Conservation (phyloP, 495 filamentous ascomycete genomes). For the Geoglossum glabrum region DNA sequence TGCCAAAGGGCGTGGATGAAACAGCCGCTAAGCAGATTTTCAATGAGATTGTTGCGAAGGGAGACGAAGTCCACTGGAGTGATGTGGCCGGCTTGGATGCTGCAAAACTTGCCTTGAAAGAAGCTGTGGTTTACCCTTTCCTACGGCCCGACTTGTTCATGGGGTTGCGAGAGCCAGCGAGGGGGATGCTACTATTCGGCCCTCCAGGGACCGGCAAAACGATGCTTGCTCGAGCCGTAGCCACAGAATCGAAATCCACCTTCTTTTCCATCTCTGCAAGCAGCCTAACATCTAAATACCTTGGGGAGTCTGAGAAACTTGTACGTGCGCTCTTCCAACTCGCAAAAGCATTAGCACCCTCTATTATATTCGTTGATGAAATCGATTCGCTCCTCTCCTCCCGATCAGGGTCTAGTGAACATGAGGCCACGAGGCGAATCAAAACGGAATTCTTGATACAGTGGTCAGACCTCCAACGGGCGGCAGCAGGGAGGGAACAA, state of each 20-base stretch:
- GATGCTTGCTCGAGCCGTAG: constrained; percentile 89
- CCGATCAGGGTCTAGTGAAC: constrained; percentile 62
- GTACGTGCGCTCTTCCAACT: constrained; percentile 82
- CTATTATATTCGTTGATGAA: constrained; percentile 97
- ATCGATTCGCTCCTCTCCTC: constrained; percentile 89
- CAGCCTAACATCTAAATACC: constrained; percentile 85
- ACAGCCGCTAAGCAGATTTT: constrained; percentile 74
- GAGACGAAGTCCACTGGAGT: constrained; percentile 87
- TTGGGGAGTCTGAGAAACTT: constrained; percentile 92
- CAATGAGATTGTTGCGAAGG: constrained; percentile 88
- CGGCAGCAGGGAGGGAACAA: constrained; percentile 69
- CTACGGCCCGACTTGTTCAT: constrained; percentile 89
- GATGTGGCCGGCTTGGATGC: constrained; percentile 83
- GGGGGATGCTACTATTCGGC: constrained; percentile 92
- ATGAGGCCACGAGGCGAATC: constrained; percentile 82
- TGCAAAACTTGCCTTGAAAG: constrained; percentile 83
- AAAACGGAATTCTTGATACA: constrained; percentile 98
- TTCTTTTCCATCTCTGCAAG: constrained; percentile 96
- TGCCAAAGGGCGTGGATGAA: constrained; percentile 65
- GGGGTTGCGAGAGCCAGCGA: constrained; percentile 80
- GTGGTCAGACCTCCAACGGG: constrained; percentile 84
- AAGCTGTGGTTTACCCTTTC: constrained; percentile 95
- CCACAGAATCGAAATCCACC: constrained; percentile 83
- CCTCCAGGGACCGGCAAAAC: constrained; percentile 96
- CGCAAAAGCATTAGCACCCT: constrained; percentile 76